Evolutionary conservation across 1,139 yeast species (phyloP), one percentile per base, ranked within the genome.

Genomic region (Candida sanyaensis): DNA sequence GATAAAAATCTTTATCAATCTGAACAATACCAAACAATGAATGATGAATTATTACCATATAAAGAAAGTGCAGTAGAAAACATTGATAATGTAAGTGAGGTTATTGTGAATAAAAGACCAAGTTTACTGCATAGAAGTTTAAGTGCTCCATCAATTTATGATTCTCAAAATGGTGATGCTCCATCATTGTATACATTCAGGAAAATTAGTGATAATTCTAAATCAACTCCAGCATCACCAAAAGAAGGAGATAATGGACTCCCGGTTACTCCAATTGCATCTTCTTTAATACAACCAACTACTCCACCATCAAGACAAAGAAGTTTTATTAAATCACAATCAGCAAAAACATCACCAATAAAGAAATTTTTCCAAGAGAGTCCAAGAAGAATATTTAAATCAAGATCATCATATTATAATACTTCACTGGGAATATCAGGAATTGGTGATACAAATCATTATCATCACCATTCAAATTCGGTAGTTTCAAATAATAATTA

Each of bases 121-220:
- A 45, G 58, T 9, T 50, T 56, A n/a, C 65, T 65, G 65, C 59
- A 56, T 49, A 46, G 73, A 30, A 67, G 76, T 1, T 55, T 58
- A 33, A 69, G 77, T 58, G 78, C 77, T 1, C 78, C 78, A 5
- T 73, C 78, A 3, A 59, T 73, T 34, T 73, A 73, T 50, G 71
- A 78, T 2, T 3, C 13, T n/a, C 21, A 24, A 9, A 43, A 27
- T 30, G 34, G 12, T 31, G 30, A n/a, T 17, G 44, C 49, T 28
- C 48, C 50, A 6, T 44, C 48, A 26, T 34, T 46, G 26, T 45
- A 41, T 13, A 46, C 49, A n/a, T 46, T 43, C 37, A 37, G 46
- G 13, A 37, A 39, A 24, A 41, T 44, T 28, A 46, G 45, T 36
- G 41, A 42, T 30, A 26, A 11, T 26, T 31, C 41, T 11, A 36